Evolutionary conservation across 2,329 filamentous ascomycete species (phyloP), one percentile per base, ranked within the genome.

Genomic region (Arthrobotrys conoides): DNA sequence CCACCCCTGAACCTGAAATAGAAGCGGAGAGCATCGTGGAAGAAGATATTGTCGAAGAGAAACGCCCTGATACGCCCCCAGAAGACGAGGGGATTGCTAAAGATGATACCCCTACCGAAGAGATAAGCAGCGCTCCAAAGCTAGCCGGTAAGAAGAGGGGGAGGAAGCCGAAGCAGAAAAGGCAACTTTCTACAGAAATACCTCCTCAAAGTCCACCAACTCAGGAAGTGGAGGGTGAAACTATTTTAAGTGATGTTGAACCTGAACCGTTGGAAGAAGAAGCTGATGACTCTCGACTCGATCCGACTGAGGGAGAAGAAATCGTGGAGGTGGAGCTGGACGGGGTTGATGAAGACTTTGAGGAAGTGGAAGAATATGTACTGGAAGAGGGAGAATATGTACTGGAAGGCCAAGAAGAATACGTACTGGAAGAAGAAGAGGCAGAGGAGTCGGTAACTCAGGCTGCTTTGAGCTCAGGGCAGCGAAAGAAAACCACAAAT

Each of bases 211-310:
- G 69, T 14, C 1, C 55, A 10, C 68, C 75, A 3, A 53, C n/a
- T 22, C 51, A 36, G 18, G 48, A 41, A 8, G 18, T 30, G 5
- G 36, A 51, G 16, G 55, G 69, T 5, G 75, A 78, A 30, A 41
- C 67, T n/a, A 61, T 78, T 12, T 18, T 78, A n/a, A 78, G 75
- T 22, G 75, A 78, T 41, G 75, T 78, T 0, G 75, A 77, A 46
- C 66, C 51, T 14, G 71, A 76, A 14, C 30, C 12, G 12, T 24
- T n/a, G 4, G 66, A 66, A 44, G 44, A 51, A 6, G 61, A 63
- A 9, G 51, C 49, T 16, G 38, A 12, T 18, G 59, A 61, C 36
- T 44, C 41, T 4, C 53, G n/a, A 24, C 55, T 63, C n/a, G 55
- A 64, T 22, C 33, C 30, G 48, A 70, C 59, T 24, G 67, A 70